phyloP scores from a whole-genome alignment of 2,329 filamentous ascomycete genomes.

The Aureobasidium sp. region DNA sequence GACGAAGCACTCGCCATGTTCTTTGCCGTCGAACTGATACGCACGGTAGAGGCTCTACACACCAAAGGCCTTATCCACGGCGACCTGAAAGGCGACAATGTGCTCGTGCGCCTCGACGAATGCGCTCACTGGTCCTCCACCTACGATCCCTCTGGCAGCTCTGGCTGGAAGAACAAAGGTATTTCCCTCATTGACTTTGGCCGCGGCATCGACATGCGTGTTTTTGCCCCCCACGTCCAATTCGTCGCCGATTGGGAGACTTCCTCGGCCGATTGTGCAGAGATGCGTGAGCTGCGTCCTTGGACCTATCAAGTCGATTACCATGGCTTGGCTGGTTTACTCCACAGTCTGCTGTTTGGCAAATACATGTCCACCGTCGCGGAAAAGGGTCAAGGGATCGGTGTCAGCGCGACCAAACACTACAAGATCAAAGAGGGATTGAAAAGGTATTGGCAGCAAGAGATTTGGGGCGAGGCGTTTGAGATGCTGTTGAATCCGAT shows the following conservation, averaged over 20 bases:
- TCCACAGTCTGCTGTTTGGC: slow-evolving; percentile 86
- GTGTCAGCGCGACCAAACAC: slow-evolving; percentile 53
- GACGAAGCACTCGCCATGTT: slow-evolving; percentile 94
- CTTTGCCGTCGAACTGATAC: slow-evolving; percentile 83
- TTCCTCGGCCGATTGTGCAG: slow-evolving; percentile 77
- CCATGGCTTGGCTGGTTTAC: slow-evolving; percentile 79
- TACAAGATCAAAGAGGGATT: slow-evolving; percentile 77
- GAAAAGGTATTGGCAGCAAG: slow-evolving; percentile 95
- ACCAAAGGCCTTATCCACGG: slow-evolving; percentile 75
- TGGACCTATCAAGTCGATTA: slow-evolving; percentile 99
- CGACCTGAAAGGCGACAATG: slow-evolving; percentile 93
- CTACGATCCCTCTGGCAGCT: slow-evolving; percentile 66
- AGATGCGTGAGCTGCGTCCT: slow-evolving; percentile 87
- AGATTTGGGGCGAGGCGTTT: slow-evolving; percentile 80
- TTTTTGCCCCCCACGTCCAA: slow-evolving; percentile 66
- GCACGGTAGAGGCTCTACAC: slow-evolving; percentile 84
- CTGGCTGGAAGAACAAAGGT: slow-evolving; percentile 75
- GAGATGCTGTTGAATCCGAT: slow-evolving; percentile 79
- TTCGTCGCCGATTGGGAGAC: slow-evolving; percentile 98
- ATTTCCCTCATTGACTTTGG: slow-evolving; percentile 91
- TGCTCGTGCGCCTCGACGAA: slow-evolving; percentile 73
- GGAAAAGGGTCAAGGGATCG: slow-evolving; percentile 44
- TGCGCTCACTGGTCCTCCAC: slow-evolving; percentile 46
- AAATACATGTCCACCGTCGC: slow-evolving; percentile 80
- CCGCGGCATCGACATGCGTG: slow-evolving; percentile 85